Conservation (phyloP, 1,139 yeast species). For the Suhomyces atakaporum region DNA sequence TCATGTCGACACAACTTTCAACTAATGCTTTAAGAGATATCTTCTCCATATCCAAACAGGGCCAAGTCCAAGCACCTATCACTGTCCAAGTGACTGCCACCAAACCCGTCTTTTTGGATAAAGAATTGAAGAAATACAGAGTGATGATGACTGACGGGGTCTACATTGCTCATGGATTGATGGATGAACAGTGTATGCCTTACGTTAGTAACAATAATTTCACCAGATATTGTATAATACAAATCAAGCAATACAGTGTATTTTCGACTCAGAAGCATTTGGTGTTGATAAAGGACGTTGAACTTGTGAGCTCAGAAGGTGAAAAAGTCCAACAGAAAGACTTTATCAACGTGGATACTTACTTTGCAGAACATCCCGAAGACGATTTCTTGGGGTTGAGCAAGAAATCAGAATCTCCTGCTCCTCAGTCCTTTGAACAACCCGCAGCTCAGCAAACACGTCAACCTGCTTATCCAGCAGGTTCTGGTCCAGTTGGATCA, state of each 20-base stretch:
- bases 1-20: conserved; percentile 13
- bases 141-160: conserved; percentile 66
- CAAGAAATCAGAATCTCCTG: conserved; percentile 21
- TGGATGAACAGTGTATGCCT: conserved; percentile 59
- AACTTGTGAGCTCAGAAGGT: conserved; percentile 43
- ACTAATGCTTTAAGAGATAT: conserved; percentile 18
- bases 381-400: conserved; percentile 41
- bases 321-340: conserved; percentile 39
- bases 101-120: conserved; percentile 44
- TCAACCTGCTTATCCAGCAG: conserved; percentile 20
- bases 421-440: conserved; percentile 11
- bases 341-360: conserved; percentile 50
- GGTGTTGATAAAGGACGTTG: conserved; percentile 54
- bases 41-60: conserved; percentile 17
- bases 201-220: conserved; percentile 51
- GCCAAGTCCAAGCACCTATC: conserved; percentile 28
- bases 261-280: conserved; percentile 56
- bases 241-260: conserved; percentile 46
- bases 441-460: conserved; percentile 13
- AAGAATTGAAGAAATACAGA: conserved; percentile 51
- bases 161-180: conserved; percentile 62
- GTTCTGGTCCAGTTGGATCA: conserved; percentile 15
- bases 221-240: conserved; percentile 34
- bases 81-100: conserved; percentile 52
- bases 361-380: conserved; percentile 56